A percentile compares a stretch with the other conserved stretches of the same genome.
Evolutionary conservation across 768 basidiomycete genomes (phyloP).

Genomic region (Boletellus sp.): DNA sequence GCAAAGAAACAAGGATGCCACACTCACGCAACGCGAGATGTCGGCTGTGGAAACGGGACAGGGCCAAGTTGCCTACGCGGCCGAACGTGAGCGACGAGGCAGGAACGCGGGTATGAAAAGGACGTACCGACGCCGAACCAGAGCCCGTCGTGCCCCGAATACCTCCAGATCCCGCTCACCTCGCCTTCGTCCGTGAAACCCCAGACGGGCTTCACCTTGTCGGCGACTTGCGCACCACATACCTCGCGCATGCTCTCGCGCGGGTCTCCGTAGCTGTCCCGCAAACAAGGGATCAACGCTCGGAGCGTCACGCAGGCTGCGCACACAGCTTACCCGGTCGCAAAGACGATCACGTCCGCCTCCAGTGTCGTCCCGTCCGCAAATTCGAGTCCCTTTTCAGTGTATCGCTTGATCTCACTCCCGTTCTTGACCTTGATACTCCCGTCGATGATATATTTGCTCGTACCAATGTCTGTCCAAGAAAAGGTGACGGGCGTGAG

Average conservation of each 20-base stretch:
- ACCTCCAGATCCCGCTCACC: constrained; percentile 37
- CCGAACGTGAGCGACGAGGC: not conserved
- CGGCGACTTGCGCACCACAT: constrained; percentile 43
- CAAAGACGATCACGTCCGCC: constrained; percentile 33
- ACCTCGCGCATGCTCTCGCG: constrained; percentile 39
- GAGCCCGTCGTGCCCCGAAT: constrained; percentile 35
- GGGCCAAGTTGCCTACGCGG: constrained; percentile 19
- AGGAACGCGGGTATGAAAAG: not conserved
- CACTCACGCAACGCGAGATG: constrained; percentile 31
- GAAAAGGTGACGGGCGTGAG: not conserved
- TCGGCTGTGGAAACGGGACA: constrained; percentile 30
- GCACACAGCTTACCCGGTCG: constrained; percentile 22
- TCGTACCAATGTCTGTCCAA: constrained; percentile 36
- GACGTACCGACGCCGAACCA: constrained; percentile 30
- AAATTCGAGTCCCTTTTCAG: constrained; percentile 28
- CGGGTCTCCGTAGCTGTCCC: constrained; percentile 45
- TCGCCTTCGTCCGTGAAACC: constrained; percentile 64
- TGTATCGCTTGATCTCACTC: constrained; percentile 29
- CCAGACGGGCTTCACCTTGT: constrained; percentile 53
- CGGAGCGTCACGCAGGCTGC: no score
- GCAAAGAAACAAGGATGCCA: no score
- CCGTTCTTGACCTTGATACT: constrained; percentile 52
- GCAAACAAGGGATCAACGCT: not conserved
- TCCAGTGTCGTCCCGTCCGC: constrained; percentile 29
- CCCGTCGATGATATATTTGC: constrained; percentile 42